Base-by-base conservation (phyloP, 352 stramenopile species). In the Phytophthora fragariaefolia region DNA sequence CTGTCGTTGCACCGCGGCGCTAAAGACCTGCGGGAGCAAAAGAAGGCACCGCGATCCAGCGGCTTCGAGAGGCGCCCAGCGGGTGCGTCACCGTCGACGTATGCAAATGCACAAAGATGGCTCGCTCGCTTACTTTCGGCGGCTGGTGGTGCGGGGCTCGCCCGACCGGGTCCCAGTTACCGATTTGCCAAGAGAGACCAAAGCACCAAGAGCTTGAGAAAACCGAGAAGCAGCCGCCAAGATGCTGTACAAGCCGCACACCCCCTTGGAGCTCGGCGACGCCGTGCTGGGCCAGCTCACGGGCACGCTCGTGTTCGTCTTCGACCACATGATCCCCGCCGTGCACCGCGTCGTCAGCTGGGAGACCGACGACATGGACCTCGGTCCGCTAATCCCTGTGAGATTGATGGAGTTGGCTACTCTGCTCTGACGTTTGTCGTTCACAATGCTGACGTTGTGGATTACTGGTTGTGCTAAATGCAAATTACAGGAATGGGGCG, bases 281-380 rank as follows among this genome's bases (percentile, higher is more conserved):
- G 70, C 76, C 52, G 34, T 67, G 40, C 60, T 84, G 12, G 70
- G 70, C n/a, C 72, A 83, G 28, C 40, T 83, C 17, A 74, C 67
- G 22, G 49, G 63, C 40, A 64, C 69, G 2, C 61, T 73, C 26
- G 60, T 86, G 46, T 76, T 72, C 59, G 30, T 82, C 32, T 64
- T 74, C 48, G 79, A 82, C 42, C 71, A 83, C 61, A 68, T 80
- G 49, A 73, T 84, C 51, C 79, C 79, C 0, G 63, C 65, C 17
- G 67, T 84, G 28, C 74, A 79, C 76, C 79, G 72, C 51, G 72
- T 77, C 61, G 46, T 84, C 34, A 82, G 69, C 54, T 87, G 76
- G 79, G 79, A 87, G 15, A 57, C 34, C 13, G 63, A 68, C 13
- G 55, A 71, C 56, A 56, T 56, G 32, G 52, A 76, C 56, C 66